Evolutionary conservation across 1,284 basidiomycete species (phyloP).

Genomic region (Exobasidium rhododendri): DNA sequence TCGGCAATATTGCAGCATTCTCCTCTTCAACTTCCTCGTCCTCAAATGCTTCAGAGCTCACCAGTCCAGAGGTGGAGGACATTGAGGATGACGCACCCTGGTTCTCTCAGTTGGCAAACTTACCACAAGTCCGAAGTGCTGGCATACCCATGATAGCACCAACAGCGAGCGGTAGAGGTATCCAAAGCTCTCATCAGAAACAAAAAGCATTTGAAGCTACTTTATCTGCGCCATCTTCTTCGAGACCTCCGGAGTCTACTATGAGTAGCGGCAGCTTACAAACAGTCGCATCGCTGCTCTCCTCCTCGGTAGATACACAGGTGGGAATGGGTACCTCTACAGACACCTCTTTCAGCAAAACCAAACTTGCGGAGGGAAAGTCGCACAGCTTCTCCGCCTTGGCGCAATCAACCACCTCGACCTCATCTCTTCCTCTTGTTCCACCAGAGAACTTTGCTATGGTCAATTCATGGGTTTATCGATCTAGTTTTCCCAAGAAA

Average conservation of each 20-base stretch:
- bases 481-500: constrained; percentile 60
- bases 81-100: constrained; percentile 33
- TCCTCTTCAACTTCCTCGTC: background rate
- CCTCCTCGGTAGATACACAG: background rate
- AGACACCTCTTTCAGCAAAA: background rate
- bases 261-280: background rate
- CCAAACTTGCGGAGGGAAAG: background rate
- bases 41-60: background rate
- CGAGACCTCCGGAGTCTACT: background rate
- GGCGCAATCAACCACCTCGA: background rate
- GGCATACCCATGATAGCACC: constrained; percentile 14
- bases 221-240: constrained; percentile 5
- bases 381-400: background rate
- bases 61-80: background rate
- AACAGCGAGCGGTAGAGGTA: constrained; percentile 24
- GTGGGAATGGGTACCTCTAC: background rate
- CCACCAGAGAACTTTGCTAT: constrained; percentile 55
- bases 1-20: background rate
- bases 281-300: background rate
- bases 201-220: background rate
- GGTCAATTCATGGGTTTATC: constrained; percentile 59
- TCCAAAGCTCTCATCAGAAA: background rate
- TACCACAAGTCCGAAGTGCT: constrained; percentile 26
- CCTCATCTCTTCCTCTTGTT: constrained; percentile 20
- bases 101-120: constrained; percentile 39